These are phyloP conservation scores for Aspergillus sp. DNA, from an alignment of 2,329 filamentous ascomycete species.

Conservation along the genomic window DNA sequence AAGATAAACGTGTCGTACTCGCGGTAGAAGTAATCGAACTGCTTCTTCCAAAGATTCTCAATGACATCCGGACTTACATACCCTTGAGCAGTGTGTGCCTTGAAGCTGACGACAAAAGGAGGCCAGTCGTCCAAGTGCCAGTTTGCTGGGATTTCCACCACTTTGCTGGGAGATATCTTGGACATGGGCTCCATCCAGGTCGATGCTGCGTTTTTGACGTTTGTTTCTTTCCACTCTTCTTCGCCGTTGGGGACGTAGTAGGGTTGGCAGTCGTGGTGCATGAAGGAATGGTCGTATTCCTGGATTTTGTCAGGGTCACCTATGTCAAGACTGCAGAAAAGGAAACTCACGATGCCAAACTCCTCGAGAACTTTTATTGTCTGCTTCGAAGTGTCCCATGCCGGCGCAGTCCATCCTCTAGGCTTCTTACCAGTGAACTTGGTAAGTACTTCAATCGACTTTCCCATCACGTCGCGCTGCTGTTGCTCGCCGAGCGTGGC, in stretches of 20 bases:
- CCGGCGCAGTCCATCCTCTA: constrained; percentile 68
- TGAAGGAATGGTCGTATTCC: constrained; percentile 47
- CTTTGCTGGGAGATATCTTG: constrained; percentile 36
- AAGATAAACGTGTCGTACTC: constrained; percentile 51
- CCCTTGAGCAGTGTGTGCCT: constrained; percentile 51
- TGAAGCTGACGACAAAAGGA: constrained; percentile 48
- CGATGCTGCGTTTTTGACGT: constrained; percentile 40
- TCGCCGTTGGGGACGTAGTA: constrained; percentile 41
- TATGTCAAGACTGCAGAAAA: no score
- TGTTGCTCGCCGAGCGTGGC: constrained; percentile 72
- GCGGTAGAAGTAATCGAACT: constrained; percentile 68
- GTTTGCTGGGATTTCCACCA: constrained; percentile 46
- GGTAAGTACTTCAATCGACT: constrained; percentile 72
- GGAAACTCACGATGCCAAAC: constrained; percentile 36
- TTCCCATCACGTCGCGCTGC: constrained; percentile 73
- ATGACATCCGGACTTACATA: constrained; percentile 59
- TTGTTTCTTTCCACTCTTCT: constrained; percentile 45
- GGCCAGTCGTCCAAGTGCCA: constrained; percentile 48
- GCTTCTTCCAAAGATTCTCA: constrained; percentile 63
- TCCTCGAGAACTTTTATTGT: constrained; percentile 51
- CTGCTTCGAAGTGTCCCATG: constrained; percentile 69
- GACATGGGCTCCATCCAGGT: constrained; percentile 53
- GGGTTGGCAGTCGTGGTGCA: constrained; percentile 45
- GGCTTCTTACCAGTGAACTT: constrained; percentile 75
- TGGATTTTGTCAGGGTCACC: no score